Evolutionary conservation across 768 basidiomycete genomes (phyloP), one percentile per base, ranked within the genome.

Genomic region (Xerocomus spinulosus): DNA sequence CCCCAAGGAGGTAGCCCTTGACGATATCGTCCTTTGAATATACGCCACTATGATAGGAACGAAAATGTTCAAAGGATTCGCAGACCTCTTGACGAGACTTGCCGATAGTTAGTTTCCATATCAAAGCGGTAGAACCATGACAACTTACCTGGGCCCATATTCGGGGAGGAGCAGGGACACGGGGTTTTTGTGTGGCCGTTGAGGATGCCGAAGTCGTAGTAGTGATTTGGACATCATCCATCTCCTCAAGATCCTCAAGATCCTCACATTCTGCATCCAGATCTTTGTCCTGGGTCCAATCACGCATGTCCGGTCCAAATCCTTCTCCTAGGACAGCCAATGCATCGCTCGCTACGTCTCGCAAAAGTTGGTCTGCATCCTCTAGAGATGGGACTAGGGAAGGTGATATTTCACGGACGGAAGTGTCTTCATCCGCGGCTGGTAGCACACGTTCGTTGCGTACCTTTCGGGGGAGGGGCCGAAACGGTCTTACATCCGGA

Each of bases 71-170:
- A 40, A 84, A 80, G 5, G 83, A 78, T 63, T 92, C 89, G 68
- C 89, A 91, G 2, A 92, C 75, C 67, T 91, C 89, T 68, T 90
- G 87, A 34, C 89, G 80, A 21, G 87, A 85, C 87, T 90, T 45
- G 42, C 24, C 17, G 36, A 53, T 12, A 14, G 43, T 51, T 13
- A 54, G 46, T 13, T 12, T n/a, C 23, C 13, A 24, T 40, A 26
- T 32, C n/a, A 2, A 21, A 39, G 14, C 36, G n/a, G 24, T 35
- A 42, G 20, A 15, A 35, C n/a, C 10, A 42, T 30, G 39, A 26
- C 15, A 26, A 21, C 70, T 24, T 55, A 76, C 77, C 61, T 68
- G 54, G 5, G 76, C 74, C 76, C 76, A 77, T 23, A 77, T 70
- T 5, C 52, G 68, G 3, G 76, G 77, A 18, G 21, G 9, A 37